These are phyloP conservation scores for Linum trigynum DNA, from an alignment of 345 rosid species.

Conservation along the genomic window DNA sequence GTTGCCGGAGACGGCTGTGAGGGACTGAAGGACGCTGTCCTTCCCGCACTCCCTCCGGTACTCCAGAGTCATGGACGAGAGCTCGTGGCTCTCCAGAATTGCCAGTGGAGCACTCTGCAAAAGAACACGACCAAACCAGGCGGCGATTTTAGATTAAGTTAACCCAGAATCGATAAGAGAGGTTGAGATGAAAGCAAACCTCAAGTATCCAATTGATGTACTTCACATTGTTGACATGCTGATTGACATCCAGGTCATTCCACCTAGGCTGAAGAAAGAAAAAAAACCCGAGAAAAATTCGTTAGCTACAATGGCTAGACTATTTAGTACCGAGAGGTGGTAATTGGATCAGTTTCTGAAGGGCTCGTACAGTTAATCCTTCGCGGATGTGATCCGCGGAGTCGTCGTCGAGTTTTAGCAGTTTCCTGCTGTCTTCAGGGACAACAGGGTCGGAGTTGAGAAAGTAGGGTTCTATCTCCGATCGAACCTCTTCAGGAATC, in stretches of 20 bases:
- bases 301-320: background rate
- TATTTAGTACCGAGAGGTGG: background rate
- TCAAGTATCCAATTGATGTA: constrained; percentile 5
- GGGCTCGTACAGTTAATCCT: background rate
- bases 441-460: constrained; percentile 8
- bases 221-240: constrained; percentile 7
- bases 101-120: background rate
- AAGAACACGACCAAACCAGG: background rate
- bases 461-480: constrained; percentile 12
- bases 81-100: background rate
- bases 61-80: constrained; percentile 1
- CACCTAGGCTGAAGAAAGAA: background rate
- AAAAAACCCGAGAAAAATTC: background rate
- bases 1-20: background rate
- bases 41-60: constrained; percentile 7
- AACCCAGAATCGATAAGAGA: background rate
- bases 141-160: background rate
- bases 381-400: background rate
- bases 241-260: constrained; percentile 4
- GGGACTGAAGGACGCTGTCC: background rate
- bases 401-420: background rate
- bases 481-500: constrained; percentile 9
- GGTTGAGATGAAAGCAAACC: background rate
- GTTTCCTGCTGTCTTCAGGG: background rate
- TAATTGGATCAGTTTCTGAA: background rate